Evolutionary conservation across 2,329 filamentous ascomycete species (phyloP), one percentile per base, ranked within the genome.

Genomic region (Coniella vitis): DNA sequence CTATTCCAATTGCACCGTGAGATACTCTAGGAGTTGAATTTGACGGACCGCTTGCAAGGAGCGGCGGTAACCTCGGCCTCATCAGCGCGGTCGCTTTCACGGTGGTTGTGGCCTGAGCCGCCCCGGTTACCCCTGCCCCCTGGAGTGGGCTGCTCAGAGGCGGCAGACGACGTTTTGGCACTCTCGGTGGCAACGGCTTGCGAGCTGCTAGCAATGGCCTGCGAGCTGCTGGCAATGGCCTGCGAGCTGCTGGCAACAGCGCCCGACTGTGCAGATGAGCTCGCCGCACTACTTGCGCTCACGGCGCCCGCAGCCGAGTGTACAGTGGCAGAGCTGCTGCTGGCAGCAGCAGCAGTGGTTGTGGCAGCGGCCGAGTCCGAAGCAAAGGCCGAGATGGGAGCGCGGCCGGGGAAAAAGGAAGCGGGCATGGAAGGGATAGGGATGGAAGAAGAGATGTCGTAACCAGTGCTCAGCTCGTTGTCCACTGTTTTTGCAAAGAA

Each of bases 361-460:
- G 25, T 42, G n/a, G 47, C 41, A 14, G 43, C 45, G 13, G 52
- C 47, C 14, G 31, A 31, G 13, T 38, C 36, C 12, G 36, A 14
- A 7, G 34, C 42, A 3, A 53, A 37, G 16, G 51, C 51, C 20
- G 38, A 50, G 47, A 50, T 49, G 31, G 51, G 51, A 34, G 29
- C 12, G 8, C 36, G 38, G 43, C 51, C 51, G 17, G 51, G 51
- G 47, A 47, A 53, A 29, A 53, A 53, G 25, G 47, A 49, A 8
- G 51, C 47, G 9, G 51, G 51, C 47, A 53, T 53, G 41, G 38
- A 43, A 2, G 51, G 51, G 36, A 53, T 53, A 8, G 51, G 51
- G 36, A 53, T 53, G 16, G 47, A 47, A 4, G 42, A 10, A 4
- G 47, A 46, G 38, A 50, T 40, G 25, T 49, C 51, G 29, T 41